A percentile compares a stretch with the other conserved stretches of the same genome.
phyloP scores from a whole-genome alignment of 768 basidiomycete genomes.

The Hypsizygus marmoreus region DNA sequence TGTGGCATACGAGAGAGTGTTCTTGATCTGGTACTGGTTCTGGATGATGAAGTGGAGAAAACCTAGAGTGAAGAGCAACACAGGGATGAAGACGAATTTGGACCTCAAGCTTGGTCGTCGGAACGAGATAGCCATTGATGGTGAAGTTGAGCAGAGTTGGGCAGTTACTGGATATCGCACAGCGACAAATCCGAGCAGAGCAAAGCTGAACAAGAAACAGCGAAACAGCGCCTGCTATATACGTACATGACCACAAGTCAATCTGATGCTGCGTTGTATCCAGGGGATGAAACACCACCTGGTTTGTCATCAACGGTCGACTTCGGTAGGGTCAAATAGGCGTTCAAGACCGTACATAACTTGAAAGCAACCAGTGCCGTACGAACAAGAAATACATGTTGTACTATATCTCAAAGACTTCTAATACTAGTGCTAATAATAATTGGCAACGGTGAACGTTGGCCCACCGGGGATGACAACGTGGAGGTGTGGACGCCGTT shows the following conservation, averaged over 20 bases:
- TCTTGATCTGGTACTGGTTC: constrained; percentile 52
- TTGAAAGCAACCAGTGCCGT: no score
- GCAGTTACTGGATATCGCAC: constrained; percentile 16
- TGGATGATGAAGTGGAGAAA: constrained; percentile 38
- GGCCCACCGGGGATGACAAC: constrained; percentile 26
- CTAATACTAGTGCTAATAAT: constrained; percentile 19
- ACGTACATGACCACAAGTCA: no score
- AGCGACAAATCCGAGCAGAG: constrained; percentile 22
- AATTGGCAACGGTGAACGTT: constrained; percentile 19
- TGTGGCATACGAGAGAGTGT: constrained; percentile 56
- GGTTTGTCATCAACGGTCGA: no score
- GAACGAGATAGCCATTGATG: constrained; percentile 22
- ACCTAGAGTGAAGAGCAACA: constrained; percentile 28
- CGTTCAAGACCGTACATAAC: no score
- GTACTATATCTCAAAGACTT: no score
- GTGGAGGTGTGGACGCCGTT: constrained; percentile 21
- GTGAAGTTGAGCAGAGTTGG: constrained; percentile 5
- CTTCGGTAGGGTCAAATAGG: no score
- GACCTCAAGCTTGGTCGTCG: constrained; percentile 30
- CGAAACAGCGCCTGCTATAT: no score
- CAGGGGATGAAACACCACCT: constrained; percentile 13
- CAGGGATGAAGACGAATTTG: constrained; percentile 33
- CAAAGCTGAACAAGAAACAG: constrained; percentile 15
- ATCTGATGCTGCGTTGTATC: no score
- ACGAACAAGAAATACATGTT: no score